Base-by-base conservation (phyloP, 192 early-diverging fungal genomes). In the Coemansia sp. region DNA sequence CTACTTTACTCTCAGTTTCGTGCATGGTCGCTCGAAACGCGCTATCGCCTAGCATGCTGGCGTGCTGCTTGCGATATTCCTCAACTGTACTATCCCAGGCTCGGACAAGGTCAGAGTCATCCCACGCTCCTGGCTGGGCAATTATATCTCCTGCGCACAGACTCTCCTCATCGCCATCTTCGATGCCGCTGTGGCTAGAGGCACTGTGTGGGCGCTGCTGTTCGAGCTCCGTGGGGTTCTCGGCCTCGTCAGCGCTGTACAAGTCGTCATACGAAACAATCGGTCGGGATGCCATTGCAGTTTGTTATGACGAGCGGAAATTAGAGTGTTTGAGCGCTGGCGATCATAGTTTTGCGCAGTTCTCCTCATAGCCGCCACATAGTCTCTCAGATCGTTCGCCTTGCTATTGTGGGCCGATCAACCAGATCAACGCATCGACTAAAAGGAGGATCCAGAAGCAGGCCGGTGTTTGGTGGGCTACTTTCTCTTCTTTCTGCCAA, bases 71-170 rank as follows among this genome's bases (percentile, higher is more conserved):
- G 70, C 86, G 86, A 64, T 87, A 90, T 48, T 86, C 82, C 23
- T 76, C 83, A 9, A 89, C 78, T 7, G 88, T 85, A 55, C 60
- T 67, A 38, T 90, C 88, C 89, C 89, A 90, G 1, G 87, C 86
- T 21, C 76, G 84, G 50, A 90, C 85, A 38, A 90, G 77, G 23
- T 80, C 86, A 8, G 70, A 74, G 51, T 90, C 89, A 31, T 90
- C 87, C 89, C 89, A 90, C n/a, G 64, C 62, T 25, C 61, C 69
- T 29, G 68, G 25, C 37, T 64, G 39, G 4, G 66, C 67, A 42
- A 69, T 14, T 60, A 42, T 27, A 34, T 32, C 48, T 34, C 53
- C 50, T 39, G 36, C 64, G 23, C 29, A 45, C 17, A 29, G 17
- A 44, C 58, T 12, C 23, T 23, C 63, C 19, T 64, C 58, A n/a